Conservation (phyloP, 208 protist genomes). For the Acanthamoeba lenticulata region DNA sequence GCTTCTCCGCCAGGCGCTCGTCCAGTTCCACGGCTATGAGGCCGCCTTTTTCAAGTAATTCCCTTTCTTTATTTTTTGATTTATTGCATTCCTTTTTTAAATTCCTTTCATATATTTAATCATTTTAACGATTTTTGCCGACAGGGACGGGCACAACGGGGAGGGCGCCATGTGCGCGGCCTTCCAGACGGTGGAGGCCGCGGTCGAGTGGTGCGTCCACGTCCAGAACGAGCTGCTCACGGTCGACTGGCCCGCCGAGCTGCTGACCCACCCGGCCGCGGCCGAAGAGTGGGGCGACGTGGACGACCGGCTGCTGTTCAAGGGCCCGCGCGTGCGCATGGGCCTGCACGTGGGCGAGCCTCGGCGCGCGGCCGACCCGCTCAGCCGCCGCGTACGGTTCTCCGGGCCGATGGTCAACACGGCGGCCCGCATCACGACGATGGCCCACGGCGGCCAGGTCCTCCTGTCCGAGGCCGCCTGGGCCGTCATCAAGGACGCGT, state of each 20-base stretch:
- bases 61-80: not conserved
- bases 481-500: not conserved
- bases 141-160: not conserved
- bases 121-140: no score
- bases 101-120: no score
- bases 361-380: not conserved
- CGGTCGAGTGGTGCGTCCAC: not conserved
- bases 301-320: not conserved
- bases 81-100: not conserved
- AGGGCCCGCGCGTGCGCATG: constrained; percentile 43
- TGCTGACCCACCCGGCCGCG: constrained; percentile 6
- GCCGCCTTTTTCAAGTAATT: not conserved
- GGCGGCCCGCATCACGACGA: not conserved
- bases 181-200: not conserved
- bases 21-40: not conserved
- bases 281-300: constrained; percentile 19
- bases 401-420: not conserved
- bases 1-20: not conserved
- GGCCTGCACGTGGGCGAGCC: constrained; percentile 18
- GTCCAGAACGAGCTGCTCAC: not conserved
- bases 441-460: constrained; percentile 57
- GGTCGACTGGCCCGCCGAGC: not conserved
- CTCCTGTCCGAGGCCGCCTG: not conserved
- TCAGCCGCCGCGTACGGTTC: not conserved
- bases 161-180: constrained; percentile 60